These are phyloP conservation scores for Chrysanthemum lavandulifolium DNA, from an alignment of 129 eudicot genomes.

Conservation along the genomic window DNA sequence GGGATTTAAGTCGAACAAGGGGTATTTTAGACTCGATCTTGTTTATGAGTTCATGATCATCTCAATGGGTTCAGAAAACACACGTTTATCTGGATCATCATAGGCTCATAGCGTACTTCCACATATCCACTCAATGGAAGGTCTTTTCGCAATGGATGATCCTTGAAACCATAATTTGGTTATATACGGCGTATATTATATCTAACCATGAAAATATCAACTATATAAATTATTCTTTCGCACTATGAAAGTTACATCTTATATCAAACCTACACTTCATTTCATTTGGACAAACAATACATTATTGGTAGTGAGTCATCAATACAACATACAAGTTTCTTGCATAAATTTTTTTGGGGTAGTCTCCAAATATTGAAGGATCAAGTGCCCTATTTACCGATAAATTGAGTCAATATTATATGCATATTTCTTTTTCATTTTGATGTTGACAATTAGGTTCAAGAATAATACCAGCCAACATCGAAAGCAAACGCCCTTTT, in stretches of 20 bases:
- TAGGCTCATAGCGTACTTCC: neutral
- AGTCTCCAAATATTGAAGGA: conserved; percentile 64
- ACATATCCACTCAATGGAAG: conserved; percentile 1
- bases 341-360: conserved; percentile 42
- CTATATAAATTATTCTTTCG: too few species aligned
- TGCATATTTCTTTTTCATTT: neutral
- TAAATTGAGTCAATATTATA: conserved; percentile 5
- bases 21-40: neutral
- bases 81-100: conserved; percentile 7
- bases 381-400: conserved; percentile 51
- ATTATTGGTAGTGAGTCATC: too few species aligned
- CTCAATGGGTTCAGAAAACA: neutral
- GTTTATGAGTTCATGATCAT: neutral
- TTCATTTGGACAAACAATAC: too few species aligned
- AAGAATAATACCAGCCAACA: conserved; percentile 48
- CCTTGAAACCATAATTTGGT: neutral
- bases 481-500: conserved; percentile 62
- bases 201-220: too few species aligned
- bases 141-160: neutral
- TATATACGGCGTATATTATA: too few species aligned
- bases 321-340: too few species aligned
- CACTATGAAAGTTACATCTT: too few species aligned
- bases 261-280: too few species aligned
- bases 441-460: neutral
- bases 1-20: neutral